A percentile compares a stretch with the other conserved stretches of the same genome.
phyloP scores from a whole-genome alignment of 2,329 filamentous ascomycete genomes.

The Ploettnerulaceae sp. region DNA sequence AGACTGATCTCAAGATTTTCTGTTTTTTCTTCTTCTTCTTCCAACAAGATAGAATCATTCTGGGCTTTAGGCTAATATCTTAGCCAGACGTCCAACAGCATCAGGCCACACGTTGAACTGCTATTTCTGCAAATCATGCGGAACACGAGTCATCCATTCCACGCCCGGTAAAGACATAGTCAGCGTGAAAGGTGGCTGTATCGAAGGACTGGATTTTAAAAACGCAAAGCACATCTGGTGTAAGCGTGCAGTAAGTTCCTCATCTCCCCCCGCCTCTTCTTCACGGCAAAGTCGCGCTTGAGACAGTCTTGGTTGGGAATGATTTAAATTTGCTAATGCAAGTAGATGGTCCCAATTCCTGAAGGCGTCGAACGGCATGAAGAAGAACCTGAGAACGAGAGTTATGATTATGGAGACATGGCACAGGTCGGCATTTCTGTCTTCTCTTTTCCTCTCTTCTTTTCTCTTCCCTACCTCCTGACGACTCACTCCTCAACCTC shows the following conservation, averaged over 20 bases:
- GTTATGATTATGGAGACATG: neutral
- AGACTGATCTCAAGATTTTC: too few relatives aligned
- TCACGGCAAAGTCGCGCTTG: neutral
- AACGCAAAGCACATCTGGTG: constrained; percentile 64
- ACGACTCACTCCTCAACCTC: too few relatives aligned
- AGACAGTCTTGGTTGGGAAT: neutral
- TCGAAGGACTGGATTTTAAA: constrained; percentile 58
- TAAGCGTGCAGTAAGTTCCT: constrained; percentile 43
- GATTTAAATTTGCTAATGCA: neutral
- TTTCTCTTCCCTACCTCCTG: too few relatives aligned
- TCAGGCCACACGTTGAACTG: constrained; percentile 55
- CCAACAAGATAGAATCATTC: too few relatives aligned
- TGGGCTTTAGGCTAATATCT: too few relatives aligned
- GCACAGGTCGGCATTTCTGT: too few relatives aligned
- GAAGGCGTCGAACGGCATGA: constrained; percentile 55
- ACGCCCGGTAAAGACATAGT: constrained; percentile 56
- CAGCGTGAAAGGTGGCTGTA: constrained; percentile 62
- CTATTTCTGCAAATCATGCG: constrained; percentile 63
- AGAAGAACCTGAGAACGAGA: constrained; percentile 41
- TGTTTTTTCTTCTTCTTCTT: too few relatives aligned
- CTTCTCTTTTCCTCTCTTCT: too few relatives aligned
- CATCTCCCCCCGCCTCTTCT: neutral
- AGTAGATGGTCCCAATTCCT: constrained; percentile 61
- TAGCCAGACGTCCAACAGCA: constrained; percentile 49
- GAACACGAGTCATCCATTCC: constrained; percentile 59